Conservation (phyloP, 768 basidiomycete species). For the Termitomyces sp. region DNA sequence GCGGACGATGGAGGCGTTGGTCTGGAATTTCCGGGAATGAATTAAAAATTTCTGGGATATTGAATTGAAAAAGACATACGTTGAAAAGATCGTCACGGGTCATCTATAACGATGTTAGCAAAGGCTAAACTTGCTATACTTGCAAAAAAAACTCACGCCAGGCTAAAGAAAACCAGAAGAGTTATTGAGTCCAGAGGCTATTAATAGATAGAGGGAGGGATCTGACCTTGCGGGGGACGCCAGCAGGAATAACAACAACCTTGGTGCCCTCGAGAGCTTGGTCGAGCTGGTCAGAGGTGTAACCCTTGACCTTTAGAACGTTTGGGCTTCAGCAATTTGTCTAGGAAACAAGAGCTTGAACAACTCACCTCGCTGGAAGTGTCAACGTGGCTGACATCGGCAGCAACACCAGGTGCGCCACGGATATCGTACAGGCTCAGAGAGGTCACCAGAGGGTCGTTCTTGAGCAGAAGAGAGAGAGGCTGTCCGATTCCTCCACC, state of each 20-base stretch:
- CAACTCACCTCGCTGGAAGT: conserved; percentile 67
- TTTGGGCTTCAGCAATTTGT: background rate
- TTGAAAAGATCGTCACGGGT: conserved; percentile 97
- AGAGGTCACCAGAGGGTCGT: conserved; percentile 82
- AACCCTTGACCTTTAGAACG: conserved; percentile 62
- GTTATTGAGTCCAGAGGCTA: conserved; percentile 19
- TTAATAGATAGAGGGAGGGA: conserved; percentile 3
- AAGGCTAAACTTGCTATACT: conserved; percentile 15
- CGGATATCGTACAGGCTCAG: conserved; percentile 92
- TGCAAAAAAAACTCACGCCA: conserved; percentile 55
- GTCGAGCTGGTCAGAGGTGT: conserved; percentile 82
- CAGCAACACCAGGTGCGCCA: conserved; percentile 94
- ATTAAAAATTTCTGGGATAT: background rate
- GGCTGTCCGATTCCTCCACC: conserved; percentile 99
- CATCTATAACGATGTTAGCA: conserved; percentile 52
- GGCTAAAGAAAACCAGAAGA: conserved; percentile 43
- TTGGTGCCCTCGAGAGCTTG: conserved; percentile 84
- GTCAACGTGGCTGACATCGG: conserved; percentile 95
- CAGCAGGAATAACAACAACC: conserved; percentile 96
- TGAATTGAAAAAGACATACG: conserved; percentile 38
- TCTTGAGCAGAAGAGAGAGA: conserved; percentile 89
- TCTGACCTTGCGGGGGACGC: conserved; percentile 94
- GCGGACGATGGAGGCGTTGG: conserved; percentile 96
- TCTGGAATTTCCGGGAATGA: conserved; percentile 37
- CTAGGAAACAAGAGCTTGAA: conserved; percentile 11